Base-by-base conservation (phyloP, 1,139 yeast genomes). In the Nakaseomyces kungkrabaensis region DNA sequence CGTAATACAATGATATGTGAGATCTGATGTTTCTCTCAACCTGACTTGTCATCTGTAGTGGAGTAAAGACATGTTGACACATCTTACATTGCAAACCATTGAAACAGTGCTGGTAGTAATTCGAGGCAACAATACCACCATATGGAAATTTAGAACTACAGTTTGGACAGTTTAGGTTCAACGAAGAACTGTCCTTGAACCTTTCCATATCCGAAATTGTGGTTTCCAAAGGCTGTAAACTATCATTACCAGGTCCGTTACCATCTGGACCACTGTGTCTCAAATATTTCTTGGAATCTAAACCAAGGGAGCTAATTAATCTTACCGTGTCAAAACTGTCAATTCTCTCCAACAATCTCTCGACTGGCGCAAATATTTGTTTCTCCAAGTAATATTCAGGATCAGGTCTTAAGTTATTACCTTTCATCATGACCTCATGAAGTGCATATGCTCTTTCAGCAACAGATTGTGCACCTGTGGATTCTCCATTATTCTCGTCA, bases 311-410 rank as follows among this genome's bases (percentile, higher is more conserved):
- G 47, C 76, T 75, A 2, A 96, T 95, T 33, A 92, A 74, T 56
- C 95, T 76, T 47, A 81, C 79, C 63, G 82, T 76, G 62, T 92
- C 97, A 52, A 87, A 77, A 37, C 97, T 96, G 55, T 88, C 95
- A 51, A 94, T 82, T 56, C 85, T 79, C 57, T 85, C 95, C 47
- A 92, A 73, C 49, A 94, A 72, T 68, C 98, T 82, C 63, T 88
- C 95, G 11, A 92, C 82, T 1, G 97, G 97, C 2, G 95, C 92
- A 63, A 85, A 79, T 13, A 94, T 78, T 68, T 94, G 99, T 64
- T 87, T 85, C 56, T 85, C 95, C 59, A 90, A 72, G 63, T 94
- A 94, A 63, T 78, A 90, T 43, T 72, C 75, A 1, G 87, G 76
- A 67, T 94, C 98, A 1, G 94, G 89, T 53, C 68, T 73, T 54